Evolutionary conservation across 2,329 filamentous ascomycete genomes (phyloP).

Genomic region (Alternaria consortialis): DNA sequence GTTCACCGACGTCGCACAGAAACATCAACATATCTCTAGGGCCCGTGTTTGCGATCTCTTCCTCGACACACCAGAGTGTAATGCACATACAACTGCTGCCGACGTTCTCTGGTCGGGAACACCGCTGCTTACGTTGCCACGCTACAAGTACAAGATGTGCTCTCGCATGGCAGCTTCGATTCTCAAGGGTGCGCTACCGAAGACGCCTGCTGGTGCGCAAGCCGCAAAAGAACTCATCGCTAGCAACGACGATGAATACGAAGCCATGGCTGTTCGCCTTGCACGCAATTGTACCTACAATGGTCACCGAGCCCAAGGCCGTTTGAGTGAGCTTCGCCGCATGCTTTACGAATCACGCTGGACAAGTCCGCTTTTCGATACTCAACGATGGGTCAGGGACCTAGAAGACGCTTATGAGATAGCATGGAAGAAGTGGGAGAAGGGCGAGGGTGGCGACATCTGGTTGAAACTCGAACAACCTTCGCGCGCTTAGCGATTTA

Average conservation of each 20-base stretch:
- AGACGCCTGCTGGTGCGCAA: slow-evolving; percentile 68
- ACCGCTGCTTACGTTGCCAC: slow-evolving; percentile 85
- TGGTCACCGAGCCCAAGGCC: slow-evolving; percentile 60
- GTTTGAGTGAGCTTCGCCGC: slow-evolving; percentile 79
- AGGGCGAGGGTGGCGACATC: slow-evolving; percentile 89
- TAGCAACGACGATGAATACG: slow-evolving; percentile 81
- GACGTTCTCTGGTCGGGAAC: slow-evolving; percentile 97
- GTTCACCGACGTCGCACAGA: slow-evolving; percentile 97
- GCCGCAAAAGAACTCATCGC: slow-evolving; percentile 82
- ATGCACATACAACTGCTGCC: slow-evolving; percentile 95
- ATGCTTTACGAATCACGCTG: slow-evolving; percentile 85
- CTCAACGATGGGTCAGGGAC: slow-evolving; percentile 87
- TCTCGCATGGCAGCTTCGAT: slow-evolving; percentile 98
- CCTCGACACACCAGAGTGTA: slow-evolving; percentile 96
- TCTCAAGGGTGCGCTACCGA: slow-evolving; percentile 85
- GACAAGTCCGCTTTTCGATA: slow-evolving; percentile 90
- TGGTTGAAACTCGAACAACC: slow-evolving; percentile 64
- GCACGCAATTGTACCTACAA: slow-evolving; percentile 44
- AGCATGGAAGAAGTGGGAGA: slow-evolving; percentile 89
- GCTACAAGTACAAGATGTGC: slow-evolving; percentile 99
- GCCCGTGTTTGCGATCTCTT: slow-evolving; percentile 94
- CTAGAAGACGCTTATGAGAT: slow-evolving; percentile 87
- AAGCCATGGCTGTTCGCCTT: slow-evolving; percentile 63
- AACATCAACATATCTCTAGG: slow-evolving; percentile 90
- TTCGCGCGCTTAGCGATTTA: slow-evolving; percentile 3